Conservation (phyloP, 2,329 filamentous ascomycete species). For the Fusarium sp. region DNA sequence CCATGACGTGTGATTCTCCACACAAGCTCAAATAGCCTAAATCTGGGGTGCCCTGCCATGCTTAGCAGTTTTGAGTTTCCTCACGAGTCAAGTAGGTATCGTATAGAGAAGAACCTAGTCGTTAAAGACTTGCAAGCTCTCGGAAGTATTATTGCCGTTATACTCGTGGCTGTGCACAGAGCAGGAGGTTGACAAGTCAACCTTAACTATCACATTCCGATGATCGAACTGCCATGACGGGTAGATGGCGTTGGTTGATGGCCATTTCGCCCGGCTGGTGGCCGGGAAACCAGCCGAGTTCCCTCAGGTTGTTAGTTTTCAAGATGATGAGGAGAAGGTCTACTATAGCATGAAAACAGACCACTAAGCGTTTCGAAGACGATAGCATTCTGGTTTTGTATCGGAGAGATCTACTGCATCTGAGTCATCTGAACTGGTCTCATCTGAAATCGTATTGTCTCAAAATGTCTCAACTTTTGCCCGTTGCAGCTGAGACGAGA, state of each 20-base stretch:
- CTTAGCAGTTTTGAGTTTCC: neutral
- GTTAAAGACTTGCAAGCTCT: neutral
- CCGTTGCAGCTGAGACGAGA: neutral
- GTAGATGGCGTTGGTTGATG: neutral
- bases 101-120: neutral
- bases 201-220: constrained; percentile 27
- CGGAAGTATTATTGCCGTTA: constrained; percentile 15
- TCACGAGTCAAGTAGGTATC: neutral
- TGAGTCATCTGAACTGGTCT: neutral
- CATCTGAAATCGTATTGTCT: neutral
- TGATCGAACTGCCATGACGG: neutral
- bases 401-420: neutral
- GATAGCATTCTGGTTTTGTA: neutral
- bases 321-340: neutral
- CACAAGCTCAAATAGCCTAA: constrained; percentile 30
- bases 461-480: too few relatives aligned
- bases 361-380: too few relatives aligned
- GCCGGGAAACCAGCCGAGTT: constrained; percentile 5
- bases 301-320: neutral
- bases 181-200: neutral
- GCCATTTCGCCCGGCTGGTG: constrained; percentile 1
- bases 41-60: constrained; percentile 1
- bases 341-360: neutral
- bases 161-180: constrained; percentile 22
- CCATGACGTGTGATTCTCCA: constrained; percentile 29